Evolutionary conservation across 768 basidiomycete species (phyloP), one percentile per base, ranked within the genome.

Genomic region (Pisolithus microcarpus): DNA sequence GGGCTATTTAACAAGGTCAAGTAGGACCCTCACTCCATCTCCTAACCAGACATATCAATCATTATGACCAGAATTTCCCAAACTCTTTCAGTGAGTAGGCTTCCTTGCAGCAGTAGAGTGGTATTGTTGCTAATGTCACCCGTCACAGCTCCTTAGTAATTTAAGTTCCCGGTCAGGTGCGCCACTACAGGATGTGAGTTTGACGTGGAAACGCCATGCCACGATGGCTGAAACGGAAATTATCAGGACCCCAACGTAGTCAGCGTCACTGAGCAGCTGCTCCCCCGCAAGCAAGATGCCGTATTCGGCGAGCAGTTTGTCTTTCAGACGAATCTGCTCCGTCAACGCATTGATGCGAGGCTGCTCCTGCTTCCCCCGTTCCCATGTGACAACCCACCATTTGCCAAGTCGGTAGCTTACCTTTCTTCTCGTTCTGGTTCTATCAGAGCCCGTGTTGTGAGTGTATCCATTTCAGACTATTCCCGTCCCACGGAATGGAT

Each of bases 361-460:
- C 45, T 69, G 1, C 30, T 59, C 38, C 52, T 67, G 9, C 63
- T 63, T 8, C 49, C 67, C 28, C 65, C 61, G 21, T 37, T 58
- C 24, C 55, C 64, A n/a, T 62, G 55, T 42, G 67, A 67, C 43
- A 31, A 37, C 39, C 54, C 58, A 19, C 61, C 67, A 1, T 57
- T 65, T 54, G 67, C 65, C n/a, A 67, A 68, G 53, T 67, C 65
- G 15, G 65, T 58, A 24, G 59, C 66, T 16, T 69, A 61, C 56
- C 49, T 67, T 53, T 63, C 66, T 16, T 67, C 58, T 48, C 28
- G 57, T 16, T 59, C 59, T 28, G 63, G 59, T n/a, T 40, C 65
- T 13, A 46, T 68, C 42, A 52, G 43, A 10, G 58, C 58, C 42
- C 52, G 52, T 26, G 54, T 67, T 42, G 67, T 69, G 42, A 58